Conservation (phyloP, 1,284 basidiomycete genomes). For the Sanghuangporus weigelae region DNA sequence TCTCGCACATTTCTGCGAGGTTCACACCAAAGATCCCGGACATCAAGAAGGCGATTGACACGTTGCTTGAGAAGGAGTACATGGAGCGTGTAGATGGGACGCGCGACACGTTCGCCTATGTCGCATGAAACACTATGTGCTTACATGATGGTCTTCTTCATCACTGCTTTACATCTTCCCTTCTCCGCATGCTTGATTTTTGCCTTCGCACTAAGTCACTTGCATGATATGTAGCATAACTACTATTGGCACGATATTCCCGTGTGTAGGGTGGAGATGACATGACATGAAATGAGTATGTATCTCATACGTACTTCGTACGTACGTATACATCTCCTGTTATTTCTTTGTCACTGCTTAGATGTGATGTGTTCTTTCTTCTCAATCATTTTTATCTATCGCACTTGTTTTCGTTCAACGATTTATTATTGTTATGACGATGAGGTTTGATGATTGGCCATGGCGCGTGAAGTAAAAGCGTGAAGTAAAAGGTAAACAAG, state of each 20-base stretch:
- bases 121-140: slow-evolving; percentile 40
- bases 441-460: not conserved
- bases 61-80: slow-evolving; percentile 95
- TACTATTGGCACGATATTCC: not conserved
- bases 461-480: not conserved
- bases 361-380: not conserved
- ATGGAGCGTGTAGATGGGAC: slow-evolving; percentile 88
- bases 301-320: too few relatives aligned
- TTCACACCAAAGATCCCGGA: slow-evolving; percentile 90
- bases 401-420: not conserved
- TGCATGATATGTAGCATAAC: not conserved
- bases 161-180: not conserved
- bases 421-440: not conserved
- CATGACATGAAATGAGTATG: not conserved
- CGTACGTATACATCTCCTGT: not conserved
- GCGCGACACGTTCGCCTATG: slow-evolving; percentile 74
- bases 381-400: not conserved
- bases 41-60: slow-evolving; percentile 97
- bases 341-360: not conserved
- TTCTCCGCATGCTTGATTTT: not conserved
- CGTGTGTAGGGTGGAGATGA: not conserved
- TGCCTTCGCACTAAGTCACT: not conserved
- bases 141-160: not conserved
- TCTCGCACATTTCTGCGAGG: slow-evolving; percentile 83
- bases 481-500: too few relatives aligned